Evolutionary conservation across 257 asterid genomes (phyloP), one percentile per base, ranked within the genome.

Genomic region (Datura wrightii): DNA sequence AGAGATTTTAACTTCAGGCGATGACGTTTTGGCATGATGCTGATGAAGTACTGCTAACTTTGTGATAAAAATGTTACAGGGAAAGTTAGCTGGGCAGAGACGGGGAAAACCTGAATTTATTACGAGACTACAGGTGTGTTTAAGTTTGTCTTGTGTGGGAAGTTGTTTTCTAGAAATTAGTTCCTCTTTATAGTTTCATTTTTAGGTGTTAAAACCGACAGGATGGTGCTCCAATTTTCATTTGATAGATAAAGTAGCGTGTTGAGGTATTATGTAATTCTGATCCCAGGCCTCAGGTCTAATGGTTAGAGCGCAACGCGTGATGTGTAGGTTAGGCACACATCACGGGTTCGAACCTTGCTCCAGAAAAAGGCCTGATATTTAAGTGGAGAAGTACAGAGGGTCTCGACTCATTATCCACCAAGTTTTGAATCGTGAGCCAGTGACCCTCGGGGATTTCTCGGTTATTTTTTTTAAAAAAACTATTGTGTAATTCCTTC

Each of bases 81-180:
- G 98, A 80, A 90, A 89, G 83, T 93, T 94, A 89, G 94, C 94
- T 59, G 94, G 95, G 85, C 97, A 91, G 89, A 90, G 94, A 85
- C 94, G 90, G 91, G 97, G 97, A 72, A 94, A 94, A 85, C 97
- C 94, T 74, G 94, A 90, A 83, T 91, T 91, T 89, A 94, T 94
- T 87, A 91, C 94, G 85, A 94, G 92, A 92, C 89, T 95, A 88
- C 94, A 95, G 93, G 99, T 95, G 86, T 80, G 86, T 82, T 79
- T 85, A 53, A 50, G 42, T 42, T 82, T 65, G 34, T 44, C 79
- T n/a, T 46, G 79, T 53, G 46, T 31, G 82, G 63, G 15, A 76
- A 0, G 15, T 50, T 15, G n/a, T 50, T 76, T 6, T 74, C 36
- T 50, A 24, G 44, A 76, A 76, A 11, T 50, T 76, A 31, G 31